A percentile compares a stretch with the other conserved stretches of the same genome.
These are phyloP conservation scores for Flaveria linearis DNA, from an alignment of 129 eudicot genomes.

Conservation along the genomic window DNA sequence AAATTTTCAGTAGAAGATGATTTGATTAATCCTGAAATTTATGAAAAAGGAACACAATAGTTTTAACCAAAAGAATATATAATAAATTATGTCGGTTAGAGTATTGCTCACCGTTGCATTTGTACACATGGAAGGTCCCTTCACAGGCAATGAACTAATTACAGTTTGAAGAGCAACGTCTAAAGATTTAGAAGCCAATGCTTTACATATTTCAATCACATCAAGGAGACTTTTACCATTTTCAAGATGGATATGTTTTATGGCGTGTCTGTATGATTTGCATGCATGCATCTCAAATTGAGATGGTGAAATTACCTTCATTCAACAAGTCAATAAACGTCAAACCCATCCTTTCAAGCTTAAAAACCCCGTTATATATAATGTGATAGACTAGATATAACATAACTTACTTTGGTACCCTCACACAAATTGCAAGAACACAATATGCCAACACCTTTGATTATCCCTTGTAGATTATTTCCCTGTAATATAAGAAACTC, in stretches of 20 bases:
- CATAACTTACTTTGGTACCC: constrained; percentile 67
- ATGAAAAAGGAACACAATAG: constrained; percentile 11
- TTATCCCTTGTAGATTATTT: constrained; percentile 56
- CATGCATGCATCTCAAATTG: constrained; percentile 90
- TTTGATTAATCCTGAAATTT: constrained; percentile 29
- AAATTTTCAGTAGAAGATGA: constrained; percentile 25
- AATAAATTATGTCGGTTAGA: background rate
- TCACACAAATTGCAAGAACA: constrained; percentile 79
- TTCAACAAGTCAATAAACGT: constrained; percentile 22
- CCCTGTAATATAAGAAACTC: constrained; percentile 45
- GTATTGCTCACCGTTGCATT: constrained; percentile 51
- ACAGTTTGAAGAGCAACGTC: constrained; percentile 59
- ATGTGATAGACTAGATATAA: background rate
- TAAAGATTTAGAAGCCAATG: constrained; percentile 44
- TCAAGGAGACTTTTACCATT: constrained; percentile 87
- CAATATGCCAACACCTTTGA: constrained; percentile 73
- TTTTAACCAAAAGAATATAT: constrained; percentile 10
- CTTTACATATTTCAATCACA: constrained; percentile 65
- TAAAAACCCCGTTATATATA: background rate
- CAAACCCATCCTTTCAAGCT: constrained; percentile 21
- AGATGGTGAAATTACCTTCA: constrained; percentile 78
- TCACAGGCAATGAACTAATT: constrained; percentile 69
- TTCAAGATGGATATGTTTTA: constrained; percentile 75
- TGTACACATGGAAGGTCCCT: constrained; percentile 55
- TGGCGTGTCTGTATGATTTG: constrained; percentile 72